phyloP scores from a whole-genome alignment of 176 grass and related monocot genomes.

The Juncus inflexus region DNA sequence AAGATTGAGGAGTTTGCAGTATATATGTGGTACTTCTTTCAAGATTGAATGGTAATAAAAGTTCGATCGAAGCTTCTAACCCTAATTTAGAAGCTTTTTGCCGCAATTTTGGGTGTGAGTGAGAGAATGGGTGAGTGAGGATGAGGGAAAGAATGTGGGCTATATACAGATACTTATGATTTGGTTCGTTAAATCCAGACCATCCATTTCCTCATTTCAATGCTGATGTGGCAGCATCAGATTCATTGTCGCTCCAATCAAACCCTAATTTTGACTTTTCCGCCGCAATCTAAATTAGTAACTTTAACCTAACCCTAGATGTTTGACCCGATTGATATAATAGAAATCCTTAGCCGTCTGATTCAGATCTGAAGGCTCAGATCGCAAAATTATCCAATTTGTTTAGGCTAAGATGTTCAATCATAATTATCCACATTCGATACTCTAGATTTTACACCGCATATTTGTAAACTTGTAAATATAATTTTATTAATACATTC shows the following conservation, averaged over 20 bases:
- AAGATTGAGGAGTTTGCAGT: too few species aligned
- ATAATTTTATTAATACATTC: too few species aligned
- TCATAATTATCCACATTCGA: background rate
- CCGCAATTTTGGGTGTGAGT: background rate
- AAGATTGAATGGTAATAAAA: too few species aligned
- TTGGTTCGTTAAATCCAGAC: background rate
- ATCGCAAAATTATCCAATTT: background rate
- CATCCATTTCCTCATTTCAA: background rate
- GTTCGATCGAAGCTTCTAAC: too few species aligned
- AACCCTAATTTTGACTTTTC: constrained; percentile 1
- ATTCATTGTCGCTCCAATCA: background rate
- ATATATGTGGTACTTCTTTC: too few species aligned
- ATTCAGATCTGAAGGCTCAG: background rate
- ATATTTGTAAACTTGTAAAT: too few species aligned
- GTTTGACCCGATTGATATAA: too few species aligned
- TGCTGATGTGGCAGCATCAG: background rate
- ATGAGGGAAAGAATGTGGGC: background rate
- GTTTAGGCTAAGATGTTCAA: background rate
- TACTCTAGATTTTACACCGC: too few species aligned
- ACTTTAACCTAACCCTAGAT: background rate
- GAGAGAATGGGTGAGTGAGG: background rate
- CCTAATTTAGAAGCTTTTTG: background rate
- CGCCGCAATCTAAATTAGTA: background rate
- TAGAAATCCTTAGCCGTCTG: background rate
- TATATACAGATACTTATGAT: background rate